phyloP scores from a whole-genome alignment of 2,329 filamentous ascomycete genomes.

The Alternaria burnsii region DNA sequence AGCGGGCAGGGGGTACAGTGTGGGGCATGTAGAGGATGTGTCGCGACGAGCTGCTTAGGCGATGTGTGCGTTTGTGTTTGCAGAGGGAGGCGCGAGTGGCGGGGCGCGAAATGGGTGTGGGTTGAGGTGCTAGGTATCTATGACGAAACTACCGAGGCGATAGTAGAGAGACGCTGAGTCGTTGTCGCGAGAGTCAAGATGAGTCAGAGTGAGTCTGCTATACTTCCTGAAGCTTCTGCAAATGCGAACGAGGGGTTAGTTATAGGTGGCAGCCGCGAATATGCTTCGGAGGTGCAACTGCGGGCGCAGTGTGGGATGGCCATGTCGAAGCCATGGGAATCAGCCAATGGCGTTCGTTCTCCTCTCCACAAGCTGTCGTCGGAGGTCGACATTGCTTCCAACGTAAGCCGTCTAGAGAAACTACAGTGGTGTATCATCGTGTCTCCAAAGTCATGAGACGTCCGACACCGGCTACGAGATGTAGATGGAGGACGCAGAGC shows the following conservation, averaged over 20 bases:
- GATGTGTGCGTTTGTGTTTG: not conserved
- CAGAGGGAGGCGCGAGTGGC: slow-evolving; percentile 15
- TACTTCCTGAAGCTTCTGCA: slow-evolving; percentile 18
- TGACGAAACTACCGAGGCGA: slow-evolving; percentile 46
- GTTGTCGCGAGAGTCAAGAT: slow-evolving; percentile 22
- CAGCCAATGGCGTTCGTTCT: slow-evolving; percentile 37
- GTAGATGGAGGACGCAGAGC: not conserved
- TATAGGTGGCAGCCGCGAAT: slow-evolving; percentile 16
- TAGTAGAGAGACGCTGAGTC: slow-evolving; percentile 17
- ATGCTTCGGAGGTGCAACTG: slow-evolving; percentile 19
- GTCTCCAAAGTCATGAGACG: slow-evolving; percentile 4
- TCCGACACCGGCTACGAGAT: slow-evolving; percentile 1
- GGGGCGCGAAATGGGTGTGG: slow-evolving; percentile 25
- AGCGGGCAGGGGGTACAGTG: not conserved
- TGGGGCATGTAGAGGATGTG: slow-evolving; percentile 4
- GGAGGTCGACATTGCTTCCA: slow-evolving; percentile 30
- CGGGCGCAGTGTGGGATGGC: slow-evolving; percentile 33
- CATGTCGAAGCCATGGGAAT: slow-evolving; percentile 23
- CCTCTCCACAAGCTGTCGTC: slow-evolving; percentile 37
- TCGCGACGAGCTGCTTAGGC: slow-evolving; percentile 9
- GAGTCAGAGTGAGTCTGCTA: slow-evolving; percentile 28
- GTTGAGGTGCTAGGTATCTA: slow-evolving; percentile 30
- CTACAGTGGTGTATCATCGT: slow-evolving; percentile 14
- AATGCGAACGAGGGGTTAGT: slow-evolving; percentile 18
- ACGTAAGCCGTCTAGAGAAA: slow-evolving; percentile 15